Conservation (phyloP, 176 grass and related monocot genomes). For the Oropetium thomaeum region DNA sequence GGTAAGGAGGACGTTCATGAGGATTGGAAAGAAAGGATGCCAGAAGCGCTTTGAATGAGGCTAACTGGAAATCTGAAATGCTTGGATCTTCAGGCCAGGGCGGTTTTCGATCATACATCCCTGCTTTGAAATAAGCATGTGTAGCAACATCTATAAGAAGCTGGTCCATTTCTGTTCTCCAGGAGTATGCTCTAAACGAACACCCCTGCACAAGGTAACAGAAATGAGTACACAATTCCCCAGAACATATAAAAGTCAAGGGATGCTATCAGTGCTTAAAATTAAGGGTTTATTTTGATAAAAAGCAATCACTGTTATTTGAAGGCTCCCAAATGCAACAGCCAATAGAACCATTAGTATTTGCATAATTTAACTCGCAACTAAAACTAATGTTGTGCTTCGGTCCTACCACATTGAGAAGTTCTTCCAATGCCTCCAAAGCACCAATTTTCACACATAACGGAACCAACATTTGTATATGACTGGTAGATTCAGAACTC, state of each 20-base stretch:
- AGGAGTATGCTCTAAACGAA: slow-evolving; percentile 37
- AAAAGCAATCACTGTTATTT: no score
- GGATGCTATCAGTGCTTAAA: not conserved
- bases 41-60: slow-evolving; percentile 46
- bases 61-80: slow-evolving; percentile 32
- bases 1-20: slow-evolving; percentile 31
- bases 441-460: slow-evolving; percentile 59
- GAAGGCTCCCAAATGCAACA: not conserved
- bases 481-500: not conserved
- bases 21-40: slow-evolving; percentile 49
- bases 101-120: slow-evolving; percentile 21
- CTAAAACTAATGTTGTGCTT: not conserved
- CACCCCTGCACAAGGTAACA: slow-evolving; percentile 33
- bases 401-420: slow-evolving; percentile 51
- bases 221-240: not conserved
- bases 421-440: slow-evolving; percentile 48
- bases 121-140: slow-evolving; percentile 29
- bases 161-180: slow-evolving; percentile 36
- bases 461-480: slow-evolving; percentile 13
- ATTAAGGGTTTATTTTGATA: not conserved
- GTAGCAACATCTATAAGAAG: slow-evolving; percentile 52
- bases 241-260: not conserved
- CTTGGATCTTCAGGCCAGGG: slow-evolving; percentile 16
- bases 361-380: not conserved
- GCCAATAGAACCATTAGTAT: not conserved